Base-by-base conservation (phyloP, 2,329 filamentous ascomycete genomes). In the Purpureocillium takamizusanense region DNA sequence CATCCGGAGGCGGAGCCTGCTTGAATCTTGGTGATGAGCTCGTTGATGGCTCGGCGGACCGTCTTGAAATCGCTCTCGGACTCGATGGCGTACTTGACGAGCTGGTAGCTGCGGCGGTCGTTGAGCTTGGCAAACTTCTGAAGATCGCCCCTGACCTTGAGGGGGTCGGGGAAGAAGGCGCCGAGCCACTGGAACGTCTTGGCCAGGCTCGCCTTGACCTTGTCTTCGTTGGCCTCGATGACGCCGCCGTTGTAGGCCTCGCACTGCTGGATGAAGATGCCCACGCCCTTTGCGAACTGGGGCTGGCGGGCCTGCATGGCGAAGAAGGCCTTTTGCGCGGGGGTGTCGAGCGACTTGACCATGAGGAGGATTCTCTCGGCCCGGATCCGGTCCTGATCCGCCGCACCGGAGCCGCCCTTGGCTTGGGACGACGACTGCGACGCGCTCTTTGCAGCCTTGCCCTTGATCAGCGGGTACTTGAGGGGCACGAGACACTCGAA, bases 21-120 rank as follows among this genome's bases (percentile, higher is more conserved):
- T 49, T 89, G 83, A 28, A 94, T 72, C 41, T 88, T 81, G 62
- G 88, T 92, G 32, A 81, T 77, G 29, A 97, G 69, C 64, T 98
- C 92, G 61, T 87, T 92, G 51, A 95, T 84, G 2, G 90, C 88
- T 51, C 89, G 86, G 45, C 83, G 78, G 33, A 95, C 86, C 30
- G 86, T 95, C 51, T 87, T 83, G 60, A 95, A 97, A 54, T 98
- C 92, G 51, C 84, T 89, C 45, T 90, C 83, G 4, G 85, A 79
- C 23, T 81, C 82, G 56, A 89, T 86, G 38, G 87, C 80, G 57
- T 89, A 95, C 41, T 84, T 81, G 47, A 95, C 79, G 16, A 98
- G 76, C 52, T 94, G 84, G 59, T 95, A 97, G 51, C 78, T 84
- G 40, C 92, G 81, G 37, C 90, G 82, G 56, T 98, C 89, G 52